Evolutionary conservation across 2,329 filamentous ascomycete species (phyloP).

Genomic region (Aspergillus unguis): DNA sequence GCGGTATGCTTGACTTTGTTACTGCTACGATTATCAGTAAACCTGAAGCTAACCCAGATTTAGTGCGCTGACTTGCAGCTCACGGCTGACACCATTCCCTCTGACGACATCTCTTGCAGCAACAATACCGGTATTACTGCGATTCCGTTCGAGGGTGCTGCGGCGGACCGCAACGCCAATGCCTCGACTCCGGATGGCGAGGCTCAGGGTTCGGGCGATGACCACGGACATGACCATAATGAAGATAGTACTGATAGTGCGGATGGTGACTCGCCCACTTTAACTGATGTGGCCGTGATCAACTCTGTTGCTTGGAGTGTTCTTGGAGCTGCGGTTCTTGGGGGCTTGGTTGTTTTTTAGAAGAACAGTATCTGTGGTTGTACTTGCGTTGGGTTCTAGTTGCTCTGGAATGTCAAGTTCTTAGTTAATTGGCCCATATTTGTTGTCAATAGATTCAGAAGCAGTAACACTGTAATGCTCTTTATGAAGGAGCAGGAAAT

Average conservation of each 20-base stretch:
- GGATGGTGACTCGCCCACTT: conserved; percentile 11
- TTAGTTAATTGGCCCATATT: no score
- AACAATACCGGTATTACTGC: conserved; percentile 57
- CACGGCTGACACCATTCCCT: conserved; percentile 48
- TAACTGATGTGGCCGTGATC: conserved; percentile 29
- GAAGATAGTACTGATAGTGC: conserved; percentile 7
- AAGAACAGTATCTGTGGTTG: background rate
- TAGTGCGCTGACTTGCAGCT: conserved; percentile 74
- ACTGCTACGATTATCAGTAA: background rate
- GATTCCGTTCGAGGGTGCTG: conserved; percentile 38
- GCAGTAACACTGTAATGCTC: no score
- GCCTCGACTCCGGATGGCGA: conserved; percentile 35
- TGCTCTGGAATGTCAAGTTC: no score
- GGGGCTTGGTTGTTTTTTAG: conserved; percentile 3
- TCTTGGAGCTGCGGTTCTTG: conserved; percentile 34
- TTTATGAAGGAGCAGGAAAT: no score
- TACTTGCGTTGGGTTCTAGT: no score
- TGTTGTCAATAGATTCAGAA: no score
- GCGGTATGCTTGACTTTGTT: conserved; percentile 48
- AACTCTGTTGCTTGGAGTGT: conserved; percentile 38
- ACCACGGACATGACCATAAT: conserved; percentile 8
- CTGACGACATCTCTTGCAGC: conserved; percentile 47
- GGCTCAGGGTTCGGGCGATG: conserved; percentile 24
- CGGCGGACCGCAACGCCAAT: conserved; percentile 44
- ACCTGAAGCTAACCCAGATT: no score